Percentiles rank a stretch among this genome's conserved stretches.
Conservation (phyloP, 2,329 filamentous ascomycete genomes). For the Botrytis porri region DNA sequence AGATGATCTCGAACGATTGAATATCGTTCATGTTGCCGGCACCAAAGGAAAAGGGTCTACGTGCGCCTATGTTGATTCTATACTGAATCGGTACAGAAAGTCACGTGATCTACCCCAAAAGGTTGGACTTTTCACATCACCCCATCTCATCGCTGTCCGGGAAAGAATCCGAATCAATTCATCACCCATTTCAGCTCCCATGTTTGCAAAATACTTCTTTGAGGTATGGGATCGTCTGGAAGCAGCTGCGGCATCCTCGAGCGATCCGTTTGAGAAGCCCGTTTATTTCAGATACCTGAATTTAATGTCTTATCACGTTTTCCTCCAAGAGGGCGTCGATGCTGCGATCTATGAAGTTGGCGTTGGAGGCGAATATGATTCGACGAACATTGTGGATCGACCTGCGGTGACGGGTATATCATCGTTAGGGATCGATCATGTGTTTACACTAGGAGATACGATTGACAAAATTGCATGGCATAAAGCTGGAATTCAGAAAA, state of each 20-base stretch:
- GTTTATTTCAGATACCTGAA: conserved; percentile 61
- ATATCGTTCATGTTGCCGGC: conserved; percentile 67
- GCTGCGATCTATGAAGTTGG: conserved; percentile 64
- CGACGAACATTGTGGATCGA: conserved; percentile 62
- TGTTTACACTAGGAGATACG: conserved; percentile 59
- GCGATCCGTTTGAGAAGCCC: conserved; percentile 43
- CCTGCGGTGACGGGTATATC: conserved; percentile 61
- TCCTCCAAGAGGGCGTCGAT: conserved; percentile 60
- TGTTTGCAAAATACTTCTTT: conserved; percentile 66
- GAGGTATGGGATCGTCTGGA: conserved; percentile 61
- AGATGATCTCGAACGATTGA: conserved; percentile 52
- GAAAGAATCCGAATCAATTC: conserved; percentile 65
- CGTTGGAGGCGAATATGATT: conserved; percentile 65
- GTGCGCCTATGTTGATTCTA: conserved; percentile 64
- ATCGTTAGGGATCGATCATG: conserved; percentile 67
- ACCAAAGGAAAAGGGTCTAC: conserved; percentile 78
- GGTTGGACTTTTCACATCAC: conserved; percentile 66
- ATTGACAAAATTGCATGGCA: conserved; percentile 70
- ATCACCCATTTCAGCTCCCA: conserved; percentile 52
- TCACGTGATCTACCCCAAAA: conserved; percentile 32
- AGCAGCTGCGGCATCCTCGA: conserved; percentile 32
- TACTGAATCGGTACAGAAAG: conserved; percentile 53
- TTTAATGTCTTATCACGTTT: conserved; percentile 65
- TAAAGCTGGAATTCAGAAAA: conserved; percentile 69
- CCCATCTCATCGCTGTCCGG: conserved; percentile 64